Base-by-base conservation (phyloP, 768 basidiomycete species). In the Leccinum pellstonianum region DNA sequence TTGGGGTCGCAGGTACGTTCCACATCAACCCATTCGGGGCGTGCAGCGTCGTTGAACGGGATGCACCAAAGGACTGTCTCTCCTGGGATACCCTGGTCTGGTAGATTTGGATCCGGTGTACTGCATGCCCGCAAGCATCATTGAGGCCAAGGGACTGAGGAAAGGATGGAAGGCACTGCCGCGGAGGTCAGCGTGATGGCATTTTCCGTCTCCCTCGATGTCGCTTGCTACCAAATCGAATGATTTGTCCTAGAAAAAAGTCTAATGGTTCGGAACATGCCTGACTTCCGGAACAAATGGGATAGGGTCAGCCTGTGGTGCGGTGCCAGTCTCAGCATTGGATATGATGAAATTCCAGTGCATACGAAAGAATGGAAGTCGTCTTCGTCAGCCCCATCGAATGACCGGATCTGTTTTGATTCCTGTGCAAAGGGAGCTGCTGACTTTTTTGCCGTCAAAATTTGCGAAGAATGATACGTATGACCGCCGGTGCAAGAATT, bases 21-120 rank as follows among this genome's bases (percentile, higher is more conserved):
- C 37, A 41, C 33, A 33, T 19, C 25, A 46, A 14, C 25, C 4
- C n/a, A 4, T 14, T 41, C 2, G 10, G 7, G 10, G 11, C 14
- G 25, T 35, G 17, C 12, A 8, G 29, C 5, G 15, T 37, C 10
- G 33, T 25, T 62, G 54, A 63, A 61, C 19, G 21, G 27, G 11
- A 25, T 27, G n/a, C 19, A n/a, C 41, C 11, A 10, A 17, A 68
- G 95, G 94, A 1, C 80, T 99, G 29, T 95, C 94, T 0, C 77
- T 98, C 15, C 79, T 98, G 12, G 93, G 93, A 17, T 95, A 94
- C 67, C 90, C 91, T 0, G 88, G 86, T 2, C 74, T 99, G 21
- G 79, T 85, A 15, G 91, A 93, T 64, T 76, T 98, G 46, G 97
- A 98, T 70, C 96, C 96, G 0, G 88, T 97, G 21, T 97, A 95